Percentiles rank a stretch among this genome's conserved stretches.
These are phyloP conservation scores for Talaromyces sp. DNA, from an alignment of 2,329 filamentous ascomycete species.

Conservation along the genomic window DNA sequence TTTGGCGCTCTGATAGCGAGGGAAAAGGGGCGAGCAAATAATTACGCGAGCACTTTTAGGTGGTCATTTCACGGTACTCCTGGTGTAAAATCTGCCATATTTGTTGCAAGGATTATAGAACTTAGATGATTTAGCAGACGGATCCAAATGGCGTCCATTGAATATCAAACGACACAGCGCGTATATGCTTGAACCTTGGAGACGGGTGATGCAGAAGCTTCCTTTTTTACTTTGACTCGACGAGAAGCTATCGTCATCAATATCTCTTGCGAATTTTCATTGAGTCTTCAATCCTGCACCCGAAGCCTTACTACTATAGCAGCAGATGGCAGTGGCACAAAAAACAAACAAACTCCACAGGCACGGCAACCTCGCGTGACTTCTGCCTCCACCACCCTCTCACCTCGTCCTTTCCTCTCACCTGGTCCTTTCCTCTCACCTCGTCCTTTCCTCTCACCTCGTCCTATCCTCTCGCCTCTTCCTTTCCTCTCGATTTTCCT, in stretches of 20 bases:
- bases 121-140: not conserved
- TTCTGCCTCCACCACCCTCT: not conserved
- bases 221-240: not conserved
- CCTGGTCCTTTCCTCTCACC: no score
- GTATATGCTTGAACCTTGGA: not conserved
- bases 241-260: not conserved
- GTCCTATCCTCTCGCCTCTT: not conserved
- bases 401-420: not conserved
- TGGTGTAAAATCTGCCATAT: not conserved
- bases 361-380: not conserved
- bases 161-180: not conserved
- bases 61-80: not conserved
- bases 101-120: not conserved
- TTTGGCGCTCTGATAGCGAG: not conserved
- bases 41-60: not conserved
- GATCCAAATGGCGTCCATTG: no score
- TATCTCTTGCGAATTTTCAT: no score
- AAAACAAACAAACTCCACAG: not conserved
- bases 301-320: not conserved
- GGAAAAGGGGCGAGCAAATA: not conserved
- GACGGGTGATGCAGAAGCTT: not conserved
- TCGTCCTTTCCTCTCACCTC: not conserved
- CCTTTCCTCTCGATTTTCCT: no score
- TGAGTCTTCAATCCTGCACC: no score
- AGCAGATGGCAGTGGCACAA: not conserved